These are phyloP conservation scores for Fusarium newnesense DNA, from an alignment of 2,329 filamentous ascomycete genomes.

Conservation along the genomic window DNA sequence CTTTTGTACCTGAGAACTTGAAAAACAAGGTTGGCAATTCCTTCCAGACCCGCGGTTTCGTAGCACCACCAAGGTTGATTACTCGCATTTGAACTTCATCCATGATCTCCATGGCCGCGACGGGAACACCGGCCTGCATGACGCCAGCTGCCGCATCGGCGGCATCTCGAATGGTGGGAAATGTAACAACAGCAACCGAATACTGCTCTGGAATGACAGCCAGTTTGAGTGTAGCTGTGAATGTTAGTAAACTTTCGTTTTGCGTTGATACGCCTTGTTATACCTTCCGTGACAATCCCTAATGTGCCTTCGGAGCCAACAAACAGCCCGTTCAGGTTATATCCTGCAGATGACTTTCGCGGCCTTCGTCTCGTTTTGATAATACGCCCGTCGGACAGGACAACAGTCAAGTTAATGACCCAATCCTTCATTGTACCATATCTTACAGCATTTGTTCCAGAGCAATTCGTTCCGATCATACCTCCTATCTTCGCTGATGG, in stretches of 20 bases:
- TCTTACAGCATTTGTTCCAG: slow-evolving; percentile 81
- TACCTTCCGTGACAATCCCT: slow-evolving; percentile 80
- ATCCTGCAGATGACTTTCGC: slow-evolving; percentile 83
- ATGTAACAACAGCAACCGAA: slow-evolving; percentile 82
- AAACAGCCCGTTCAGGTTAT: slow-evolving; percentile 84
- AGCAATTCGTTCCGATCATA: slow-evolving; percentile 84
- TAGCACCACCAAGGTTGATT: slow-evolving; percentile 79
- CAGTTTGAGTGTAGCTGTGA: slow-evolving; percentile 77
- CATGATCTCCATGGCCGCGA: slow-evolving; percentile 87
- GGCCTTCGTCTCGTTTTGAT: slow-evolving; percentile 84
- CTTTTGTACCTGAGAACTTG: slow-evolving; percentile 84
- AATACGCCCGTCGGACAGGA: slow-evolving; percentile 79
- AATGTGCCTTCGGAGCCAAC: slow-evolving; percentile 85
- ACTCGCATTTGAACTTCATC: slow-evolving; percentile 89
- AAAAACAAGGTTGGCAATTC: slow-evolving; percentile 84
- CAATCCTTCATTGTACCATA: slow-evolving; percentile 92
- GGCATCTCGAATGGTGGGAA: slow-evolving; percentile 80
- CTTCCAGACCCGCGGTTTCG: slow-evolving; percentile 75
- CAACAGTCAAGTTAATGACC: slow-evolving; percentile 85
- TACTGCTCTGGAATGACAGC: slow-evolving; percentile 79
- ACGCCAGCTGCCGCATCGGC: slow-evolving; percentile 78
- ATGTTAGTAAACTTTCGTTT: slow-evolving; percentile 6
- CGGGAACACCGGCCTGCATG: slow-evolving; percentile 78
- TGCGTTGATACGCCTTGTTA: background rate
- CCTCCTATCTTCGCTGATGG: slow-evolving; percentile 80